Conservation (phyloP, 2,329 filamentous ascomycete species). For the Colletotrichum echinochloae region DNA sequence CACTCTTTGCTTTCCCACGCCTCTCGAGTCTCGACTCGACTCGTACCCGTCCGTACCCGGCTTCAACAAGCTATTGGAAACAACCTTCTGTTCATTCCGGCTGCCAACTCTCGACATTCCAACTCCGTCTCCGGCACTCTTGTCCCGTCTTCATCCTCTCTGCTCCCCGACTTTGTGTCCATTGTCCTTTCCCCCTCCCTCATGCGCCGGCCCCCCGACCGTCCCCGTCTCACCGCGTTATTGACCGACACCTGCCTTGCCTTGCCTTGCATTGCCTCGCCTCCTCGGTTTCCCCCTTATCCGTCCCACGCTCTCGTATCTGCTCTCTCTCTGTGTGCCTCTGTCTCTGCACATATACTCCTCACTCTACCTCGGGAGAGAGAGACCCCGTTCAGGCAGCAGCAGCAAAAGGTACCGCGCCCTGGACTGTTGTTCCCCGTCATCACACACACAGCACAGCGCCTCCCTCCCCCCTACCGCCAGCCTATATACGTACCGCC, state of each 20-base stretch:
- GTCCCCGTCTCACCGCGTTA: constrained; percentile 22
- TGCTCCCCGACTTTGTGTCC: not conserved
- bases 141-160: not conserved
- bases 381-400: not conserved
- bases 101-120: constrained; percentile 22
- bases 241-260: constrained; percentile 26
- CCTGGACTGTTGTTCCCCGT: no score
- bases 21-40: not conserved
- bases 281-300: not conserved
- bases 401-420: no score
- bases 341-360: not conserved
- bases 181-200: not conserved
- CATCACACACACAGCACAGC: no score
- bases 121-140: constrained; percentile 25
- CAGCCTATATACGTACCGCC: no score
- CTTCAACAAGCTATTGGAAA: no score
- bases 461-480: no score
- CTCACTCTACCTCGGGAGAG: not conserved
- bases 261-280: constrained; percentile 3
- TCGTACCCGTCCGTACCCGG: no score
- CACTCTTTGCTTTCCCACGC: not conserved
- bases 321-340: not conserved
- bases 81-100: constrained; percentile 16
- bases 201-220: constrained; percentile 11
- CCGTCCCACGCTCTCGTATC: not conserved